A percentile compares a stretch with the other conserved stretches of the same genome.
Evolutionary conservation across 305 asterid species (phyloP).

Genomic region (Fraxinus sp.): DNA sequence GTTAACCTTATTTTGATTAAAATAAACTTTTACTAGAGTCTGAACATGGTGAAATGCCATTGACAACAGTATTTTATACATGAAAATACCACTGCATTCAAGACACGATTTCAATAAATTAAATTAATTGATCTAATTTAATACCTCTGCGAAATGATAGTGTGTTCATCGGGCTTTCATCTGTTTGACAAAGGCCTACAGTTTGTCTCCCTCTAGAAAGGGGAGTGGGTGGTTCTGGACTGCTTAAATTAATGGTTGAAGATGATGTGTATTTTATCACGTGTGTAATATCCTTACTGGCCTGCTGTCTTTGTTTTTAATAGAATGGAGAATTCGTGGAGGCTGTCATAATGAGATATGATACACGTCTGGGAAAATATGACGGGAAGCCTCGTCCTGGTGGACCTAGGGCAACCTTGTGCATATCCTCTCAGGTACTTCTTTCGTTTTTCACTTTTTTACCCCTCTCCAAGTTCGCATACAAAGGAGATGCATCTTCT

Average conservation of each 20-base stretch:
- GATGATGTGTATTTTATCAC: too few relatives aligned
- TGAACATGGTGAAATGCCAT: background rate
- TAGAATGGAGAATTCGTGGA: constrained; percentile 92
- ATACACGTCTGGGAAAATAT: constrained; percentile 69
- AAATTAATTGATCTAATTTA: background rate
- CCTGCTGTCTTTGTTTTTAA: constrained; percentile 7
- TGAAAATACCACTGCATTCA: background rate
- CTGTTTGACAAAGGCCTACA: background rate
- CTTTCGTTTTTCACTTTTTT: background rate
- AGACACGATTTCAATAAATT: background rate
- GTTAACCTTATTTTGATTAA: background rate
- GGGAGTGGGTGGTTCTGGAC: background rate
- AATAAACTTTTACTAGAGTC: background rate
- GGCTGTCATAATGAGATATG: constrained; percentile 95
- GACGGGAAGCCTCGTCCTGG: constrained; percentile 94
- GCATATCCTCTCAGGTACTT: constrained; percentile 88
- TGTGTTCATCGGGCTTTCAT: background rate
- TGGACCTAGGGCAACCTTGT: constrained; percentile 87
- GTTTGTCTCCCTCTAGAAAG: background rate
- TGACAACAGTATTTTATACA: background rate
- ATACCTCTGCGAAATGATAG: background rate
- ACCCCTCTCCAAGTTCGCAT: background rate
- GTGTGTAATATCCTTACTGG: background rate
- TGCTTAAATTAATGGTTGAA: background rate
- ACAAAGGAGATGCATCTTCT: constrained; percentile 4